Evolutionary conservation across 2,329 filamentous ascomycete species (phyloP).

Genomic region (Trichoderma harzianum): DNA sequence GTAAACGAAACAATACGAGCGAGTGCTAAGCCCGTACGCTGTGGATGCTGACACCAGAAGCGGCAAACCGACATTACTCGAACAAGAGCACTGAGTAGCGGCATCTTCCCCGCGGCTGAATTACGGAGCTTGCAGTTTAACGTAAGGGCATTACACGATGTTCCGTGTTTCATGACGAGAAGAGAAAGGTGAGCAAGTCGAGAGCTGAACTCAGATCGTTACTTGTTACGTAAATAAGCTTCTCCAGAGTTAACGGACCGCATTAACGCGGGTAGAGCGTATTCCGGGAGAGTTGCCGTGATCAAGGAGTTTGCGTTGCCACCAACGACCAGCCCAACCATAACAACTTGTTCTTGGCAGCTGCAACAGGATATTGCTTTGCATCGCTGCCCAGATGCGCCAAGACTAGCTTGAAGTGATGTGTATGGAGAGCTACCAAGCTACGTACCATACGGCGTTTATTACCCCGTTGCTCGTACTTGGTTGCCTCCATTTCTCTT

Average conservation of each 20-base stretch:
- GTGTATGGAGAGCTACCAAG: neutral
- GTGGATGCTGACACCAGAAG: neutral
- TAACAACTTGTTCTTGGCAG: neutral
- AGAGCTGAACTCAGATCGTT: neutral
- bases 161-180: neutral
- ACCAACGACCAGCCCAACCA: neutral
- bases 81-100: neutral
- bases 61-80: neutral
- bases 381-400: neutral
- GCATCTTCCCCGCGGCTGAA: neutral
- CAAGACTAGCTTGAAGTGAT: neutral
- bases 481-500: neutral
- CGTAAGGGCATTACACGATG: neutral
- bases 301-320: neutral
- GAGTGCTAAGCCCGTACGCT: neutral
- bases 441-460: neutral
- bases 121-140: neutral
- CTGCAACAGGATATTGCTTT: neutral
- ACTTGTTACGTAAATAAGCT: neutral
- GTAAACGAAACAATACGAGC: neutral
- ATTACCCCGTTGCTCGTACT: neutral
- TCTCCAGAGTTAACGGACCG: too few species aligned
- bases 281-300: neutral
- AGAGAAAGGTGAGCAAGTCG: too few species aligned
- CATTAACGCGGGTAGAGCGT: neutral